phyloP scores from a whole-genome alignment of 805 yeast species.

The Kluyveromyces dobzhanskii region DNA sequence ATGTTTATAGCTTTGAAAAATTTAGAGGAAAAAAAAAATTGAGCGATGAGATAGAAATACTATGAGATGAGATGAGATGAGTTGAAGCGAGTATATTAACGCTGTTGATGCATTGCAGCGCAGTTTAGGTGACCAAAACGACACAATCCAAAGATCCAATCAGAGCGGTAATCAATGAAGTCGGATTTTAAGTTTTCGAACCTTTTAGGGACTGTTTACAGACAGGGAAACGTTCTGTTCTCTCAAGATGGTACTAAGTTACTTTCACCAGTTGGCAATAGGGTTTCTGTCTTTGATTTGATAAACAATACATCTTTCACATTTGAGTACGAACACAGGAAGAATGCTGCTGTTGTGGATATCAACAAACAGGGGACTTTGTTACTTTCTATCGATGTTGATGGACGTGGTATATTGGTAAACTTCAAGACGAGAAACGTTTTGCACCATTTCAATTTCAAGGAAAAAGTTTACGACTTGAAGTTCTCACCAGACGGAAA shows the following conservation, averaged over 20 bases:
- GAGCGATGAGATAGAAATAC: too few relatives aligned
- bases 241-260: conserved; percentile 79
- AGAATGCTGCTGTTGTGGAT: conserved; percentile 70
- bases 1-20: conserved; percentile 7
- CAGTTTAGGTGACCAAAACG: too few relatives aligned
- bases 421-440: conserved; percentile 79
- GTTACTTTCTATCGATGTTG: conserved; percentile 74
- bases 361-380: conserved; percentile 76
- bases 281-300: conserved; percentile 83
- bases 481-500: conserved; percentile 85
- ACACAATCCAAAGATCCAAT: too few relatives aligned
- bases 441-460: conserved; percentile 89
- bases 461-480: conserved; percentile 62
- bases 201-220: conserved; percentile 86
- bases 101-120: too few relatives aligned
- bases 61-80: conserved; percentile 15
- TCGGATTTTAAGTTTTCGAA: conserved; percentile 86
- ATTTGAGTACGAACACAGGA: conserved; percentile 86
- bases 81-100: background rate
- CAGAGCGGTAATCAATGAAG: too few relatives aligned
- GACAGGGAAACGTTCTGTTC: conserved; percentile 83
- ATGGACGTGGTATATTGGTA: conserved; percentile 88
- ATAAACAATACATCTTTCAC: conserved; percentile 80
- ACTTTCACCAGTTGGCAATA: conserved; percentile 88
- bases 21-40: conserved; percentile 4